Percentiles rank a stretch among this genome's conserved stretches.
These are phyloP conservation scores for Jamesozyma lodderae DNA, from an alignment of 805 yeast species.

Conservation along the genomic window DNA sequence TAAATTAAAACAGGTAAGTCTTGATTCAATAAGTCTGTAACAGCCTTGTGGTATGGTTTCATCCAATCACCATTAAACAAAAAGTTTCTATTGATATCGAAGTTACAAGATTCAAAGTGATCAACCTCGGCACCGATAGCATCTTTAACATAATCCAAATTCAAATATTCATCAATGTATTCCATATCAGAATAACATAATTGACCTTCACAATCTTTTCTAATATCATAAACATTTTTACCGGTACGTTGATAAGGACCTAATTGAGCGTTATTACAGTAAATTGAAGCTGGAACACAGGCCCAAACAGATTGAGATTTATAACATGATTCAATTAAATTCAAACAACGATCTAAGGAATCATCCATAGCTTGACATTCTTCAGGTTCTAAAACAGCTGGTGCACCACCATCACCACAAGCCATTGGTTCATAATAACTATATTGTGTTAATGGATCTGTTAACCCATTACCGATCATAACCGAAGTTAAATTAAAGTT, in stretches of 20 bases:
- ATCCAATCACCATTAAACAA: conserved; percentile 84
- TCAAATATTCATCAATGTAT: conserved; percentile 70
- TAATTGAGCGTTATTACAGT: conserved; percentile 79
- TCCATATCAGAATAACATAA: conserved; percentile 76
- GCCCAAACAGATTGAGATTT: conserved; percentile 63
- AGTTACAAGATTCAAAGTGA: conserved; percentile 64
- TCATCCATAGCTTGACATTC: conserved; percentile 66
- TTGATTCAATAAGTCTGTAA: conserved; percentile 59
- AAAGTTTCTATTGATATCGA: conserved; percentile 71
- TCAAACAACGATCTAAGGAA: conserved; percentile 67
- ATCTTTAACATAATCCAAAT: conserved; percentile 61
- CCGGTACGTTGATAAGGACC: conserved; percentile 81
- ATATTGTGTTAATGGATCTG: conserved; percentile 76
- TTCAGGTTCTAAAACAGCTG: conserved; percentile 66
- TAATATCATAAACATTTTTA: conserved; percentile 82
- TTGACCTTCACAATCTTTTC: conserved; percentile 59
- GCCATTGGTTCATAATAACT: conserved; percentile 86
- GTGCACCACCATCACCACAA: conserved; percentile 84
- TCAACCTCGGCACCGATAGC: conserved; percentile 91
- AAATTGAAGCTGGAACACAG: conserved; percentile 84
- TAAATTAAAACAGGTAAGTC: conserved; percentile 78
- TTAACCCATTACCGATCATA: conserved; percentile 83
- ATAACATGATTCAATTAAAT: conserved; percentile 73
- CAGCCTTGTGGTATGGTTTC: conserved; percentile 76
- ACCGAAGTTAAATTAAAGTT: conserved; percentile 63